Evolutionary conservation across 2,329 filamentous ascomycete genomes (phyloP).

Genomic region (Fusarium tuaranense): DNA sequence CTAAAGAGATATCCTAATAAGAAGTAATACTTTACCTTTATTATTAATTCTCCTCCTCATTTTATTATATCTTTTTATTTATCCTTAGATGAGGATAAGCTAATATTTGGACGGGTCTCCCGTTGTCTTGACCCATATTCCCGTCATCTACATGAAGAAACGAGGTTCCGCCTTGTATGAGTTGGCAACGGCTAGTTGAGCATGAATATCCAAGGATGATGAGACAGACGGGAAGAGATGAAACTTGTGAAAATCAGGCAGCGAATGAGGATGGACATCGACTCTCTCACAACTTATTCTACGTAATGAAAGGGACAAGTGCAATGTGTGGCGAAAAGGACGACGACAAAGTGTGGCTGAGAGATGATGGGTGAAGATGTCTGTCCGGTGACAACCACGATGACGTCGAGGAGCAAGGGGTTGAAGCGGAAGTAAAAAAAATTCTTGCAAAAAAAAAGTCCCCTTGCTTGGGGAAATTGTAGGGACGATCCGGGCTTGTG

Average conservation of each 20-base stretch:
- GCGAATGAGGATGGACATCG: not conserved
- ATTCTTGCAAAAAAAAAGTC: not conserved
- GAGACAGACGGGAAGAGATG: not conserved
- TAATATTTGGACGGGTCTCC: not conserved
- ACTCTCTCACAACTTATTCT: not conserved
- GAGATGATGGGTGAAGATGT: slow-evolving; percentile 4
- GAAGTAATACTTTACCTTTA: not conserved
- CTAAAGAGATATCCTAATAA: not conserved
- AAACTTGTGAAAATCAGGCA: not conserved
- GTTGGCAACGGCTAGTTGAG: not conserved
- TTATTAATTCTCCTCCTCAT: not conserved
- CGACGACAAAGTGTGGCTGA: slow-evolving; percentile 25
- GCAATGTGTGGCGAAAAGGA: slow-evolving; percentile 24
- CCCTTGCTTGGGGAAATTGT: slow-evolving; percentile 3
- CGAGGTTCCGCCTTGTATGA: not conserved
- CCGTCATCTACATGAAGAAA: not conserved
- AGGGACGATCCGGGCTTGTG: slow-evolving; percentile 21
- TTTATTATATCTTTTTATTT: not conserved
- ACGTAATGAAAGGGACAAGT: not conserved
- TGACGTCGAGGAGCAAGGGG: slow-evolving; percentile 33
- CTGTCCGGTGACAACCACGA: slow-evolving; percentile 33
- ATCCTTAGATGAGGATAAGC: not conserved
- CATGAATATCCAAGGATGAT: not conserved
- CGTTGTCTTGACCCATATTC: not conserved
- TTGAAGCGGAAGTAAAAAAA: not conserved